Evolutionary conservation across 768 basidiomycete genomes (phyloP).

Genomic region (Rickenella mellea): DNA sequence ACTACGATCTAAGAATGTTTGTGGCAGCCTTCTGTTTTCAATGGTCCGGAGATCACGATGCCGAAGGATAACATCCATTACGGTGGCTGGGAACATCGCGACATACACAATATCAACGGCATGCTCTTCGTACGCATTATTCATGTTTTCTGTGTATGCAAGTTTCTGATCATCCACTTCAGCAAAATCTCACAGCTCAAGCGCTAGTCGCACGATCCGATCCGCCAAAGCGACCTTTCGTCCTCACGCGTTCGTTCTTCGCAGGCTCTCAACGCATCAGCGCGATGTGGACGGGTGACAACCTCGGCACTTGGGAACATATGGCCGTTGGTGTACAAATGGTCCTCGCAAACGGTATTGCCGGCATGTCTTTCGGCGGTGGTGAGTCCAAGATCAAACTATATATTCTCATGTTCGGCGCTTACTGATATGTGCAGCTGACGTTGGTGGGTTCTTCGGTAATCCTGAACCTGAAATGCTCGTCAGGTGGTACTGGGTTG

Average conservation of each 20-base stretch:
- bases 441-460: conserved; percentile 98
- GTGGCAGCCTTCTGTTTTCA: conserved; percentile 90
- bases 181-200: conserved; percentile 80
- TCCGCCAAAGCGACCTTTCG: conserved; percentile 81
- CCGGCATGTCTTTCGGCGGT: conserved; percentile 85
- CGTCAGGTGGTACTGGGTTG: conserved; percentile 94
- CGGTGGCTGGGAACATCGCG: conserved; percentile 96
- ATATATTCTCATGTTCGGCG: neutral
- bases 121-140: conserved; percentile 70
- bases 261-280: conserved; percentile 94
- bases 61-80: conserved; percentile 72
- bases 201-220: conserved; percentile 70
- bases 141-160: neutral
- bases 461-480: conserved; percentile 94
- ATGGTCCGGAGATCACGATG: conserved; percentile 92
- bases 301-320: conserved; percentile 95
- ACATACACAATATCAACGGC: conserved; percentile 95
- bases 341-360: conserved; percentile 81
- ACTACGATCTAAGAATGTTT: neutral
- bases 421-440: conserved; percentile 45
- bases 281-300: conserved; percentile 99
- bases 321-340: conserved; percentile 92
- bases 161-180: conserved; percentile 3
- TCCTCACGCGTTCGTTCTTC: conserved; percentile 90
- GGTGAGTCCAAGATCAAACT: conserved; percentile 40